Evolutionary conservation across 1,139 yeast species (phyloP).

Genomic region (Debaryomyces sp.): DNA sequence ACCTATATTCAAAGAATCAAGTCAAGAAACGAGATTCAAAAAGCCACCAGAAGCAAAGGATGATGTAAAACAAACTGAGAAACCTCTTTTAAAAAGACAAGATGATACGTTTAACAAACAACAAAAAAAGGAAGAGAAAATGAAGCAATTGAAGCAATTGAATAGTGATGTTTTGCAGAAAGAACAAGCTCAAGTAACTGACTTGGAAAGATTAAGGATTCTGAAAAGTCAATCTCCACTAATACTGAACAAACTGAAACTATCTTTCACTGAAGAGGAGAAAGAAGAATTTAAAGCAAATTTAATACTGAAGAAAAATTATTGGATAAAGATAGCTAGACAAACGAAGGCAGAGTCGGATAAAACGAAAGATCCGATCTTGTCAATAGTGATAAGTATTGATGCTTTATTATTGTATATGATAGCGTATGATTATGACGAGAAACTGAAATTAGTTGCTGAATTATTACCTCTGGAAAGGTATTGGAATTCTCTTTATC

Average conservation of each 20-base stretch:
- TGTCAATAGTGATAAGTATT: slow-evolving; percentile 30
- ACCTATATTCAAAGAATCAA: background rate
- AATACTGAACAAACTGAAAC: slow-evolving; percentile 3
- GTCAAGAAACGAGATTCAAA: background rate
- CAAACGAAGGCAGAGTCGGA: slow-evolving; percentile 28
- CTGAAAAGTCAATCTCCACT: slow-evolving; percentile 11
- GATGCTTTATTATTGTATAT: slow-evolving; percentile 36
- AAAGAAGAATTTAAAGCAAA: slow-evolving; percentile 5
- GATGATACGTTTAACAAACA: slow-evolving; percentile 7
- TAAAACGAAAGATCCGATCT: slow-evolving; percentile 23
- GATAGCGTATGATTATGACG: slow-evolving; percentile 39
- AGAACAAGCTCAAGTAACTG: slow-evolving; percentile 11
- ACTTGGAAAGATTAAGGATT: slow-evolving; percentile 13
- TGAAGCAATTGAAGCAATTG: slow-evolving; percentile 22
- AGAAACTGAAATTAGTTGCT: slow-evolving; percentile 28
- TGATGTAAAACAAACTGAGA: background rate
- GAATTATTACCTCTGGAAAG: slow-evolving; percentile 35
- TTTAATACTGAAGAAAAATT: slow-evolving; percentile 9
- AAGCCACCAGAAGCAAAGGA: background rate
- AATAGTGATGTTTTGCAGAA: slow-evolving; percentile 22
- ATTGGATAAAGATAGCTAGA: slow-evolving; percentile 36
- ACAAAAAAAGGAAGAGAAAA: slow-evolving; percentile 20
- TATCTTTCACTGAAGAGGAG: background rate
- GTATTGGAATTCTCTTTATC: slow-evolving; percentile 35
- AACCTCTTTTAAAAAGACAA: background rate